phyloP scores from a whole-genome alignment of 352 stramenopile species.

The Globisporangium rhizosaccharum region DNA sequence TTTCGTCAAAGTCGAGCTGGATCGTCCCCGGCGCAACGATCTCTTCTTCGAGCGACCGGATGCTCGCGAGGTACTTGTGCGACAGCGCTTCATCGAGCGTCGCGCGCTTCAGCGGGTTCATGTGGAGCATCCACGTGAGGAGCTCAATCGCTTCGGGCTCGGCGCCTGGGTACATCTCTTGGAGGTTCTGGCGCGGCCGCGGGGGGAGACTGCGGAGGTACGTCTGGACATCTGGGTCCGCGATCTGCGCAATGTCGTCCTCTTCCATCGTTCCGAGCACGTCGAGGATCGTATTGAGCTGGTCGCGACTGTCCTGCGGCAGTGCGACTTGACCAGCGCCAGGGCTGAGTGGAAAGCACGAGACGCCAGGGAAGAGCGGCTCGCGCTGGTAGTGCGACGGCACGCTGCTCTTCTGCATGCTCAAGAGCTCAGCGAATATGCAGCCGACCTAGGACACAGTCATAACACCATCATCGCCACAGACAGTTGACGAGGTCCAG shows the following conservation, averaged over 20 bases:
- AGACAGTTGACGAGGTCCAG: background rate
- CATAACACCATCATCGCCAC: background rate
- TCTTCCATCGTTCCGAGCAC: conserved; percentile 84
- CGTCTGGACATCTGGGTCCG: conserved; percentile 76
- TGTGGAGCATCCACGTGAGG: conserved; percentile 80
- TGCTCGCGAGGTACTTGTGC: conserved; percentile 83
- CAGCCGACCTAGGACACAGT: conserved; percentile 74
- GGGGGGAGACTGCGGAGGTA: conserved; percentile 74
- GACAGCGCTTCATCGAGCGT: conserved; percentile 76
- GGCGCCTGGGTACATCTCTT: conserved; percentile 81
- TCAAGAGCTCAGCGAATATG: conserved; percentile 94
- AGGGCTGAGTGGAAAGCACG: conserved; percentile 82
- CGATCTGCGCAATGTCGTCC: conserved; percentile 82
- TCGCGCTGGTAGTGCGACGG: conserved; percentile 92
- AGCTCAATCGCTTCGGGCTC: conserved; percentile 79
- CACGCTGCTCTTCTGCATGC: conserved; percentile 95
- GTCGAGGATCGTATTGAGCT: conserved; percentile 86
- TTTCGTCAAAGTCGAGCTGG: conserved; percentile 82
- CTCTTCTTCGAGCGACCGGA: conserved; percentile 81
- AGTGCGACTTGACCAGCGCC: conserved; percentile 68
- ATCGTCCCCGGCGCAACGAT: conserved; percentile 81
- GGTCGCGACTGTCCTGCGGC: conserved; percentile 79
- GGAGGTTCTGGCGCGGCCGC: conserved; percentile 62
- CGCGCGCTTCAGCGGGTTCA: conserved; percentile 79
- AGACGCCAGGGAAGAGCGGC: conserved; percentile 93